Conservation (phyloP, 805 yeast genomes). For the Wickerhamomyces bovis region DNA sequence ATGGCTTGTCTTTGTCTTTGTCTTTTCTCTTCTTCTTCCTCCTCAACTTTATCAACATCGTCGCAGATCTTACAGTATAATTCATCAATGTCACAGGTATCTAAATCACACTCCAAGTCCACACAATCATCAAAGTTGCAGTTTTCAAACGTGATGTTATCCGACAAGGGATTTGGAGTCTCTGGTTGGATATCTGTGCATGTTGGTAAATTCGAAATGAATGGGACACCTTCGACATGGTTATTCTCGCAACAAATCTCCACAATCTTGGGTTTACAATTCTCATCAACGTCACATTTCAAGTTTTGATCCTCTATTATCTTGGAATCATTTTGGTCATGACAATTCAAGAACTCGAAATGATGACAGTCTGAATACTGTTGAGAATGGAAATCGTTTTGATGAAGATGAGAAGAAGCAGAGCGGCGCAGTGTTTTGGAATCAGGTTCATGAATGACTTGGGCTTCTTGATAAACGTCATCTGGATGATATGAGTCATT, state of each 20-base stretch:
- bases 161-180: neutral
- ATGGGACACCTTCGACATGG: conserved; percentile 16
- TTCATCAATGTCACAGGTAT: conserved; percentile 28
- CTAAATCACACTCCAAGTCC: conserved; percentile 23
- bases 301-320: conserved; percentile 14
- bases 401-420: conserved; percentile 14
- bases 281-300: conserved; percentile 21
- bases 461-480: neutral
- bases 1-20: conserved; percentile 10
- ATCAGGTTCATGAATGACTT: neutral
- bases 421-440: neutral
- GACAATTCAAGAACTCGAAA: conserved; percentile 36
- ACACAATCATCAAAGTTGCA: conserved; percentile 21
- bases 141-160: conserved; percentile 14
- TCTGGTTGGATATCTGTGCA: conserved; percentile 5
- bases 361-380: conserved; percentile 32
- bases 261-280: conserved; percentile 33
- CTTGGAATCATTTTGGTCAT: conserved; percentile 18
- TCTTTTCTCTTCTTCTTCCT: conserved; percentile 3
- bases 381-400: conserved; percentile 14
- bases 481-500: conserved; percentile 9
- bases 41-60: conserved; percentile 10
- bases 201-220: conserved; percentile 9
- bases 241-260: conserved; percentile 36
- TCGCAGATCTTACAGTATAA: conserved; percentile 28